Base-by-base conservation (phyloP, 1,284 basidiomycete species). In the Rhodotorula sp. region DNA sequence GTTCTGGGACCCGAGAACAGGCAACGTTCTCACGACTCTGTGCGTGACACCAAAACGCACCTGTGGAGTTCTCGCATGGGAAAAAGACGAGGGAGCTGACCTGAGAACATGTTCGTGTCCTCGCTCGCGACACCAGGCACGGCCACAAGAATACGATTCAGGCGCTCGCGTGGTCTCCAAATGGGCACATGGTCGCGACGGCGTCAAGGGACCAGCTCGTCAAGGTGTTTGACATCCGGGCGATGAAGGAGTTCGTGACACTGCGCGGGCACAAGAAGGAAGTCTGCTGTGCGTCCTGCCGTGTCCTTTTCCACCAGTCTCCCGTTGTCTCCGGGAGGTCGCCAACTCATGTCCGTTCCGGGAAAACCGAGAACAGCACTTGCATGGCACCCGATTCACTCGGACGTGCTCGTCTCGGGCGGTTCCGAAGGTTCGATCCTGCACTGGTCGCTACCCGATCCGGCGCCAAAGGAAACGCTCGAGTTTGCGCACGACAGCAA, bases 141-240 rank as follows among this genome's bases (percentile, higher is more conserved):
- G 90, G 93, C 67, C 95, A 98, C 82, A 98, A 98, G 83, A 96
- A 97, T 75, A 97, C 95, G 0, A 88, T 99, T 54, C 95, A 98
- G 81, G 89, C 94, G 0, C 84, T 93, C 33, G 84, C 88, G 20
- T 99, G 95, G 93, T 93, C 89, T 55, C 93, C 93, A 0, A 91
- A 94, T 76, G 95, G 95, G 6, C 89, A 97, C 78, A 84, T 94
- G 48, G 88, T 99, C 12, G 95, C 95, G 4, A 95, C 93, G 53
- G 95, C 92, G 0, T 94, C 92, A 12, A 86, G 95, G 53, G 95
- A 99, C 80, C 93, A 95, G 80, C 90, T 91, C 24, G 89, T 97
- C 60, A 90, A 95, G 46, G 88, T 99, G n/a, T 99, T 97, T 79
- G 96, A 99, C 79, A 95, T 99, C 68, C 88, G 96, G 17, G 92